phyloP scores from a whole-genome alignment of 2,329 filamentous ascomycete genomes.

The Ophiostoma perfectum region DNA sequence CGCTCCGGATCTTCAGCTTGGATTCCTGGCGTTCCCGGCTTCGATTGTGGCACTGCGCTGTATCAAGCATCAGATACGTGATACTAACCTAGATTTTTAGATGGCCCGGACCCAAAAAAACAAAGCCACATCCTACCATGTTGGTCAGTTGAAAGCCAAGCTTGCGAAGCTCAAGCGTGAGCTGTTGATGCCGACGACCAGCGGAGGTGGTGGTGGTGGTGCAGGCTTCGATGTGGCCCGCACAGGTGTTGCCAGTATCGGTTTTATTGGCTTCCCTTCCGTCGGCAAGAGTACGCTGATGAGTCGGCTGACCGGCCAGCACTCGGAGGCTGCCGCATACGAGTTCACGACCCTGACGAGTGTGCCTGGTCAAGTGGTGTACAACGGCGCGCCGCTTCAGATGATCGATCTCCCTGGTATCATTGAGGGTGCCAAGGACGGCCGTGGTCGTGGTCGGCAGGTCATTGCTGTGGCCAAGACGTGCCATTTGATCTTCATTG shows the following conservation, averaged over 20 bases:
- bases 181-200: slow-evolving; percentile 73
- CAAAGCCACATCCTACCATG: slow-evolving; percentile 88
- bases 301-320: slow-evolving; percentile 88
- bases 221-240: slow-evolving; percentile 94
- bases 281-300: slow-evolving; percentile 98
- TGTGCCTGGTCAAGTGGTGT: slow-evolving; percentile 89
- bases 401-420: slow-evolving; percentile 98
- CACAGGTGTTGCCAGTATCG: slow-evolving; percentile 93
- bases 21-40: neutral
- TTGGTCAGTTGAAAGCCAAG: slow-evolving; percentile 96
- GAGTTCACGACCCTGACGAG: slow-evolving; percentile 98
- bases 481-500: slow-evolving; percentile 97
- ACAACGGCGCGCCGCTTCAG: slow-evolving; percentile 96
- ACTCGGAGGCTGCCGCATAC: slow-evolving; percentile 95
- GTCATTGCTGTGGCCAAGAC: slow-evolving; percentile 99
- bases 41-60: too few relatives aligned
- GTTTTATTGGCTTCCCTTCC: slow-evolving; percentile 96
- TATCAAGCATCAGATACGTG: too few relatives aligned
- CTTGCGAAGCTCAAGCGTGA: slow-evolving; percentile 96
- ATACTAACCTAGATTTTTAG: slow-evolving; percentile 38
- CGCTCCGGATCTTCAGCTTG: too few relatives aligned
- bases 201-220: slow-evolving; percentile 78
- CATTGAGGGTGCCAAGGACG: slow-evolving; percentile 97
- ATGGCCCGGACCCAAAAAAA: slow-evolving; percentile 98
- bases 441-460: slow-evolving; percentile 93